Conservation (phyloP, 1,284 basidiomycete genomes). For the Vanrija humicola region DNA sequence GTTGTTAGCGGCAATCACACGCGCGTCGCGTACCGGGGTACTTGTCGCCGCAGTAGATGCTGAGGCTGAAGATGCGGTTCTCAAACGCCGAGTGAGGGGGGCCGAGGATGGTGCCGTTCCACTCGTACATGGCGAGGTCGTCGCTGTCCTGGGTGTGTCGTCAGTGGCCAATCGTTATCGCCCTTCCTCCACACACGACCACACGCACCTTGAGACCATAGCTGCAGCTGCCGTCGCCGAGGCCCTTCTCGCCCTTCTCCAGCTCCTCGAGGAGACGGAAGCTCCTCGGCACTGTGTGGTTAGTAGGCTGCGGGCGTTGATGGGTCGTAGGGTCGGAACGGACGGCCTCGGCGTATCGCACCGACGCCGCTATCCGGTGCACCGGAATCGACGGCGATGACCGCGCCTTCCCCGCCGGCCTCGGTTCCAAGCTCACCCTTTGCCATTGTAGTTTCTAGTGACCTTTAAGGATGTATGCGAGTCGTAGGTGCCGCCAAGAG, state of each 20-base stretch:
- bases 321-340: too few species aligned
- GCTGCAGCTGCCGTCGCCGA: conserved; percentile 94
- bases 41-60: conserved; percentile 74
- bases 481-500: neutral
- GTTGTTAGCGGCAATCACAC: neutral
- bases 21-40: conserved; percentile 65
- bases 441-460: conserved; percentile 53
- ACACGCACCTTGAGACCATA: conserved; percentile 71
- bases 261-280: conserved; percentile 96
- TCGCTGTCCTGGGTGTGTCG: conserved; percentile 61
- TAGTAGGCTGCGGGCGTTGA: neutral
- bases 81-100: conserved; percentile 97
- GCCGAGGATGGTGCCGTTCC: conserved; percentile 98
- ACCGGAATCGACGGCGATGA: too few species aligned
- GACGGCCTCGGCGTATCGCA: too few species aligned
- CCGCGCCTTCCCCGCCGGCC: too few species aligned
- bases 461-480: neutral
- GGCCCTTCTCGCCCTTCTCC: conserved; percentile 99
- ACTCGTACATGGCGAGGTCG: conserved; percentile 93
- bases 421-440: conserved; percentile 52
- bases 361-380: neutral
- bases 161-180: neutral
- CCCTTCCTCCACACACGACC: neutral
- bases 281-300: conserved; percentile 77
- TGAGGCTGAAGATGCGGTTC: conserved; percentile 96